Evolutionary conservation across 2,329 filamentous ascomycete species (phyloP).

Genomic region (Colletotrichum sp.): DNA sequence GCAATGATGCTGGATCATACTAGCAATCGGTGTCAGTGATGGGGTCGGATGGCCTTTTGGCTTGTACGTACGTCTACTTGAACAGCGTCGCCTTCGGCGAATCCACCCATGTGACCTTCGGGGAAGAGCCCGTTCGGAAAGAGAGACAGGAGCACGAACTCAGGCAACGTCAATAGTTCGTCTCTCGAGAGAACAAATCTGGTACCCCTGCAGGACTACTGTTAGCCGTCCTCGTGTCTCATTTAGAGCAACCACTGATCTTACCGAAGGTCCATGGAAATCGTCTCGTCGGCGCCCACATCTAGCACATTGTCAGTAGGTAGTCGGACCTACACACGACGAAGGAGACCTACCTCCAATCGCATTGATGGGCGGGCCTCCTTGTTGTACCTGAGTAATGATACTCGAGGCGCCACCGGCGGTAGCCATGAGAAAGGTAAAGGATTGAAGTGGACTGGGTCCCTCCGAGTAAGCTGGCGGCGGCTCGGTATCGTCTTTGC

Average conservation of each 20-base stretch:
- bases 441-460: constrained; percentile 87
- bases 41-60: not conserved
- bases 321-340: not conserved
- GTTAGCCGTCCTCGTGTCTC: not conserved
- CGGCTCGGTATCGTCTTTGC: constrained; percentile 87
- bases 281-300: constrained; percentile 90
- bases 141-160: constrained; percentile 96
- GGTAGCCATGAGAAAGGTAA: constrained; percentile 97
- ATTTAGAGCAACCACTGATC: constrained; percentile 24
- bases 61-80: constrained; percentile 87
- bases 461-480: constrained; percentile 97
- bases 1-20: constrained; percentile 95
- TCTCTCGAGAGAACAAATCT: constrained; percentile 94
- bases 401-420: constrained; percentile 97
- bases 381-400: constrained; percentile 98
- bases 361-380: constrained; percentile 86
- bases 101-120: constrained; percentile 93
- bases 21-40: constrained; percentile 44
- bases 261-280: constrained; percentile 92
- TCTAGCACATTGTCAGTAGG: constrained; percentile 47
- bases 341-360: constrained; percentile 72
- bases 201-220: constrained; percentile 71
- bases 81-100: constrained; percentile 91
- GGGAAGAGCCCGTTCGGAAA: constrained; percentile 98
- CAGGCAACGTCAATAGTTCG: constrained; percentile 91